A percentile compares a stretch with the other conserved stretches of the same genome.
These are phyloP conservation scores for Escovopsis sp. DNA, from an alignment of 2,329 filamentous ascomycete genomes.

Conservation along the genomic window DNA sequence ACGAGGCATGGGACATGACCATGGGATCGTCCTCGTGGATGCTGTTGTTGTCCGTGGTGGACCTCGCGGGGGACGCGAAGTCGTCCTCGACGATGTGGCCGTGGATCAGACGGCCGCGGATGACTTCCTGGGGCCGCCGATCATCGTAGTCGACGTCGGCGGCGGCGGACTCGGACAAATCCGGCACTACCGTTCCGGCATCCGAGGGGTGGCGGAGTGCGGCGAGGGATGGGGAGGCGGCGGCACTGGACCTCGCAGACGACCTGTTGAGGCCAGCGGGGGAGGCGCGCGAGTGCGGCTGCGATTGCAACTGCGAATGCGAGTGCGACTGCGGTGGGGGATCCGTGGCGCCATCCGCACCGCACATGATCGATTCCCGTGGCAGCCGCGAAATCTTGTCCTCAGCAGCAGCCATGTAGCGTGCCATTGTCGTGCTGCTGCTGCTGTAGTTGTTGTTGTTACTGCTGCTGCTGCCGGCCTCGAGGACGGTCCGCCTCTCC, in stretches of 20 bases:
- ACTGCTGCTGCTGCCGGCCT: too few relatives aligned
- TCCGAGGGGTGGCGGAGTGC: too few relatives aligned
- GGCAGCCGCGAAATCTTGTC: constrained; percentile 8
- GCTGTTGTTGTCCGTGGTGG: constrained; percentile 51
- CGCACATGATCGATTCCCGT: constrained; percentile 5
- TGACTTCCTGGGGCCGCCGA: constrained; percentile 73
- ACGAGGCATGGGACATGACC: constrained; percentile 64
- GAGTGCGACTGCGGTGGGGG: too few relatives aligned
- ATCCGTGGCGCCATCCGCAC: too few relatives aligned
- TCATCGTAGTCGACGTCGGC: constrained; percentile 51
- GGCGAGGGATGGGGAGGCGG: neutral
- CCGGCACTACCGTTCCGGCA: too few relatives aligned
- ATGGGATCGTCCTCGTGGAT: constrained; percentile 65
- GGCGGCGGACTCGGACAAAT: constrained; percentile 1
- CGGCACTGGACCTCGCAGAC: constrained; percentile 1
- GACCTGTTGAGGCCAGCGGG: constrained; percentile 19
- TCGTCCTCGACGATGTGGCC: constrained; percentile 94
- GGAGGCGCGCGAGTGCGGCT: constrained; percentile 30
- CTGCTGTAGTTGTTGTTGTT: too few relatives aligned
- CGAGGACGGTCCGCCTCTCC: constrained; percentile 29
- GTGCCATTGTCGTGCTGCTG: constrained; percentile 8
- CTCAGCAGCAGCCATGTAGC: constrained; percentile 8
- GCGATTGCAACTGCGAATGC: too few relatives aligned
- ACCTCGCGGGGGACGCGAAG: constrained; percentile 63
- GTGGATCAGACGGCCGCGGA: constrained; percentile 77